A percentile compares a stretch with the other conserved stretches of the same genome.
Evolutionary conservation across 345 rosid genomes (phyloP).

Genomic region (Physaria fendleri): DNA sequence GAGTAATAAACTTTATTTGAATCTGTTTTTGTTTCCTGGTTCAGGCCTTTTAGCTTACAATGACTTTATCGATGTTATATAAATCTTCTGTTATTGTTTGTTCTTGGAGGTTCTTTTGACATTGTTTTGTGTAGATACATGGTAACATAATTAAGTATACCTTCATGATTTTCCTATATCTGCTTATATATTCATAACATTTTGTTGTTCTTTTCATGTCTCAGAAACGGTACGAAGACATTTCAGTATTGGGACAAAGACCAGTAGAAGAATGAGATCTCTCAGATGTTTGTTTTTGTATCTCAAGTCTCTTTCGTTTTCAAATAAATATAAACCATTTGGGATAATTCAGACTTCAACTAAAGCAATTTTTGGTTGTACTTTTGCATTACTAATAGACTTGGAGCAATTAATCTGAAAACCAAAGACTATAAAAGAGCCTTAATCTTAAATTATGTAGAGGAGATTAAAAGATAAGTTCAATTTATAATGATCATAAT

Average conservation of each 20-base stretch:
- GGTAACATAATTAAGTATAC: background rate
- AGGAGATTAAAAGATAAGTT: too few relatives aligned
- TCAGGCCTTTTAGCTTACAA: too few relatives aligned
- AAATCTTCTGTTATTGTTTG: too few relatives aligned
- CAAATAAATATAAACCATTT: too few relatives aligned
- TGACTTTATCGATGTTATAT: too few relatives aligned
- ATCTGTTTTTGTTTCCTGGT: background rate
- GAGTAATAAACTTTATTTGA: background rate
- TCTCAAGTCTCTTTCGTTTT: constrained; percentile 4
- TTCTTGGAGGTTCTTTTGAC: constrained; percentile 2
- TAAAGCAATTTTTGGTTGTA: too few relatives aligned
- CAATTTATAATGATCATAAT: too few relatives aligned
- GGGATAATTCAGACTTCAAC: too few relatives aligned
- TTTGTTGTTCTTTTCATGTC: constrained; percentile 16
- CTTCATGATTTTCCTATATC: background rate
- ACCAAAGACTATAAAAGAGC: too few relatives aligned
- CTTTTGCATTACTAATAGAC: constrained; percentile 20
- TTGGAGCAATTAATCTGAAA: too few relatives aligned
- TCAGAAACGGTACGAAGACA: constrained; percentile 83
- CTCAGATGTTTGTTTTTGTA: constrained; percentile 14
- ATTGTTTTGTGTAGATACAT: too few relatives aligned
- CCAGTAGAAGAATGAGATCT: constrained; percentile 53
- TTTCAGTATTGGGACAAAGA: constrained; percentile 85
- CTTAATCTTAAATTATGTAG: too few relatives aligned
- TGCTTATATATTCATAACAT: background rate